phyloP scores from a whole-genome alignment of 2,329 filamentous ascomycete species.

The Blastomyces percursus region DNA sequence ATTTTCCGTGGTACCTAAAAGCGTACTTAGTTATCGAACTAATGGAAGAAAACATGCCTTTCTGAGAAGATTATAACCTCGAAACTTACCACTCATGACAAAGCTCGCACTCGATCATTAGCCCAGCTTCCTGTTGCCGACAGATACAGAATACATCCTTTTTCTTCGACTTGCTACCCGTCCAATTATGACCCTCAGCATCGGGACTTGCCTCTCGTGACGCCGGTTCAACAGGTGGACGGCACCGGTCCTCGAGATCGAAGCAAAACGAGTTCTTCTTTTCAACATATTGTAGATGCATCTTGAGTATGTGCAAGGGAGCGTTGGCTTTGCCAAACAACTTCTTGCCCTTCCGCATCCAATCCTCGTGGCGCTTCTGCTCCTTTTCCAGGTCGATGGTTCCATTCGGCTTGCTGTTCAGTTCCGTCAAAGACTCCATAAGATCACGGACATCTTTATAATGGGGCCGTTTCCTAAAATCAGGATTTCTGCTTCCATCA shows the following conservation, averaged over 20 bases:
- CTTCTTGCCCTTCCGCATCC: conserved; percentile 98
- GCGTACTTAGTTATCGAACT: conserved; percentile 19
- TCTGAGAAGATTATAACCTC: neutral
- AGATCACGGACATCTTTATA: conserved; percentile 87
- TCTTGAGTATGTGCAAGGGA: conserved; percentile 86
- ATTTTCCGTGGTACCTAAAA: conserved; percentile 88
- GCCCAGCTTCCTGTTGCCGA: conserved; percentile 80
- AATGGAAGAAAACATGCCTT: neutral
- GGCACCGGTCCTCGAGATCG: conserved; percentile 76
- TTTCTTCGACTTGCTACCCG: conserved; percentile 38
- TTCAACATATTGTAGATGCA: conserved; percentile 86
- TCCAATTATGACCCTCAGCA: conserved; percentile 34
- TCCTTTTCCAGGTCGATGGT: conserved; percentile 90
- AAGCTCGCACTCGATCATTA: conserved; percentile 99
- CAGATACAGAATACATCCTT: conserved; percentile 96
- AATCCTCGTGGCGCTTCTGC: conserved; percentile 90
- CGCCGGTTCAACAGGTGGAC: conserved; percentile 81
- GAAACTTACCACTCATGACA: conserved; percentile 85
- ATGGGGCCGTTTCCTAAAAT: conserved; percentile 68
- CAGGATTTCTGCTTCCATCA: conserved; percentile 61
- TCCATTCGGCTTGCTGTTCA: conserved; percentile 85
- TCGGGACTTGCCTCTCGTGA: conserved; percentile 67
- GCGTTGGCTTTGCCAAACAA: conserved; percentile 97
- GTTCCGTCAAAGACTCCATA: conserved; percentile 72
- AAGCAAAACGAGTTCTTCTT: conserved; percentile 87